phyloP scores from a whole-genome alignment of 768 basidiomycete species.

The Butyriboletus loyo region DNA sequence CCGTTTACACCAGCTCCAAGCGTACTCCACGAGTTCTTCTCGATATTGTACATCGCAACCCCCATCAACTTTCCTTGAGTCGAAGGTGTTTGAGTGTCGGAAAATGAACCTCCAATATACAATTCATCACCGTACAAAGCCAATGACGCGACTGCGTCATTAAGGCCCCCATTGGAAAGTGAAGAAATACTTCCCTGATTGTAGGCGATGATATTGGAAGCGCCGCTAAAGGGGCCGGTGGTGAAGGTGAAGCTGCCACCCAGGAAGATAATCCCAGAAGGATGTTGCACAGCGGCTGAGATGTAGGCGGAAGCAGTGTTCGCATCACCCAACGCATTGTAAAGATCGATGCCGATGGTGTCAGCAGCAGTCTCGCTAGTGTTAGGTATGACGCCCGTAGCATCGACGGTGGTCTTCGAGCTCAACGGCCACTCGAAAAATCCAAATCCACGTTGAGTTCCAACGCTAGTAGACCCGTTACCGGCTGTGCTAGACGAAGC shows the following conservation, averaged over 20 bases:
- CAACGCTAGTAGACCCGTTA: conserved; percentile 31
- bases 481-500: conserved; percentile 28
- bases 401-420: conserved; percentile 46
- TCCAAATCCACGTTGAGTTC: conserved; percentile 61
- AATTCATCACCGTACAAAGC: conserved; percentile 60
- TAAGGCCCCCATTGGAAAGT: conserved; percentile 66
- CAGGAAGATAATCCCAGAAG: conserved; percentile 64
- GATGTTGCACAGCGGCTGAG: conserved; percentile 59
- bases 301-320: conserved; percentile 38
- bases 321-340: conserved; percentile 54
- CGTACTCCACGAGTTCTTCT: conserved; percentile 60
- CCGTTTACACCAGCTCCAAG: conserved; percentile 78
- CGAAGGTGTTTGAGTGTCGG: conserved; percentile 56
- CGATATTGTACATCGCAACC: conserved; percentile 70
- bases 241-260: conserved; percentile 74
- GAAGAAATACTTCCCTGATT: conserved; percentile 53
- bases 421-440: conserved; percentile 85
- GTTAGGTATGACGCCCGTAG: conserved; percentile 62
- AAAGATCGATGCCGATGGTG: conserved; percentile 55
- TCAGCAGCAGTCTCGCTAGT: conserved; percentile 69
- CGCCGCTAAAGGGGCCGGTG: conserved; percentile 51
- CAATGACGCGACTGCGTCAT: conserved; percentile 73
- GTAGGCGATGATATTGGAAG: conserved; percentile 72
- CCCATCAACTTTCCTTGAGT: conserved; percentile 51
- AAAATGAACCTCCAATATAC: conserved; percentile 88